phyloP scores from a whole-genome alignment of 148 eudicot genomes.

The Chenopodium berlandieri region DNA sequence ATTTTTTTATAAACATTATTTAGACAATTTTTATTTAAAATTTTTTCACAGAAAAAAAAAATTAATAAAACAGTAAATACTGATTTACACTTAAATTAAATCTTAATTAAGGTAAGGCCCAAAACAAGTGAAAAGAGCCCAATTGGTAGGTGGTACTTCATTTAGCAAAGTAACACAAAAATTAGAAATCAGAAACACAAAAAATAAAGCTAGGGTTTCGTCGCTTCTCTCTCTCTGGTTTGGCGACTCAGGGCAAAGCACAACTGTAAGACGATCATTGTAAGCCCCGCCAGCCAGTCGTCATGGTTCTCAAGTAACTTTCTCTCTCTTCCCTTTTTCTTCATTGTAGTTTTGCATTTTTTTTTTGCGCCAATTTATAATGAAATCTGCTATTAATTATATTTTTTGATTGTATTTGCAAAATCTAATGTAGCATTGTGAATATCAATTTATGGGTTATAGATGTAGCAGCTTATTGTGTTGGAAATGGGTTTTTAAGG shows the following conservation, averaged over 20 bases:
- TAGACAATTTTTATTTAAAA: no score
- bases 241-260: background rate
- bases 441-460: no score
- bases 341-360: no score
- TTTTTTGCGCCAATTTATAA: background rate
- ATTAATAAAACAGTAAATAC: no score
- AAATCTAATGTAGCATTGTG: background rate
- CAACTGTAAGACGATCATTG: background rate
- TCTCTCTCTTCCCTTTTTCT: background rate
- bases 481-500: background rate
- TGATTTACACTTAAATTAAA: no score
- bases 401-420: background rate
- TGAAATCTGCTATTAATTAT: background rate
- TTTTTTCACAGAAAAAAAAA: no score
- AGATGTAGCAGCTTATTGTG: background rate
- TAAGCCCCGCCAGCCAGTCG: background rate
- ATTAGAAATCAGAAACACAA: background rate
- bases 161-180: background rate
- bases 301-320: conserved; percentile 18
- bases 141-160: background rate
- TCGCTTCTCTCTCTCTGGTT: background rate
- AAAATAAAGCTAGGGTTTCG: background rate
- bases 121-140: background rate
- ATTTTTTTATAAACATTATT: no score
- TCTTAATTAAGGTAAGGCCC: background rate